Conservation (phyloP, 78 protist genomes). For the Polysphondylium violaceum region DNA sequence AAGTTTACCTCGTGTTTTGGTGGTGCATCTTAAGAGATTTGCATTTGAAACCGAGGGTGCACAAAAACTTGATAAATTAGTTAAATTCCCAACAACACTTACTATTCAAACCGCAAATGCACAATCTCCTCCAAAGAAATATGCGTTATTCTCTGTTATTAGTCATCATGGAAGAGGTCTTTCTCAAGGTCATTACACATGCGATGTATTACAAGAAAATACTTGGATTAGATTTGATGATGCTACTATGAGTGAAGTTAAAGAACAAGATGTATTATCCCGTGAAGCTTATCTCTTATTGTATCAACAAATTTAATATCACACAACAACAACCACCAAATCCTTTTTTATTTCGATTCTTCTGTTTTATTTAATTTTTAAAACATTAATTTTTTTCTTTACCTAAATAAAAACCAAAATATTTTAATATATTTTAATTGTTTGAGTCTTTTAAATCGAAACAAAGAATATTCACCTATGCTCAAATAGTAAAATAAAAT, state of each 20-base stretch:
- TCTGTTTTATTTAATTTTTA: no score
- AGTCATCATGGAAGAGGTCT: conserved; percentile 71
- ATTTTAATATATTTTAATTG: no score
- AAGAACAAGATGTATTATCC: conserved; percentile 55
- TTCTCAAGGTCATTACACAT: conserved; percentile 76
- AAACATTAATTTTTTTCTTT: no score
- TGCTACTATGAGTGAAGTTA: conserved; percentile 34
- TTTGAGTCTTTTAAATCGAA: no score
- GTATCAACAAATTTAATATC: conserved; percentile 47
- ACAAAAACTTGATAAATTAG: conserved; percentile 53
- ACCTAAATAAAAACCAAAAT: no score
- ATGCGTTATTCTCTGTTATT: conserved; percentile 27
- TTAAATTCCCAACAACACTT: conserved; percentile 46
- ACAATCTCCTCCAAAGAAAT: background rate
- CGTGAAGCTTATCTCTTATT: conserved; percentile 70
- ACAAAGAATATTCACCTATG: no score
- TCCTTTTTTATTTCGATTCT: no score
- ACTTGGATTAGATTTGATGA: conserved; percentile 71
- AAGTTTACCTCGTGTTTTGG: conserved; percentile 3
- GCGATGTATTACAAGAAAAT: conserved; percentile 35
- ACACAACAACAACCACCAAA: background rate
- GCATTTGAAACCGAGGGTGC: conserved; percentile 26
- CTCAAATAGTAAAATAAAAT: no score
- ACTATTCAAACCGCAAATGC: conserved; percentile 18
- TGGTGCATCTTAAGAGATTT: conserved; percentile 35